Evolutionary conservation across 306 rosid species (phyloP).

Genomic region (Gleditsia sinensis): DNA sequence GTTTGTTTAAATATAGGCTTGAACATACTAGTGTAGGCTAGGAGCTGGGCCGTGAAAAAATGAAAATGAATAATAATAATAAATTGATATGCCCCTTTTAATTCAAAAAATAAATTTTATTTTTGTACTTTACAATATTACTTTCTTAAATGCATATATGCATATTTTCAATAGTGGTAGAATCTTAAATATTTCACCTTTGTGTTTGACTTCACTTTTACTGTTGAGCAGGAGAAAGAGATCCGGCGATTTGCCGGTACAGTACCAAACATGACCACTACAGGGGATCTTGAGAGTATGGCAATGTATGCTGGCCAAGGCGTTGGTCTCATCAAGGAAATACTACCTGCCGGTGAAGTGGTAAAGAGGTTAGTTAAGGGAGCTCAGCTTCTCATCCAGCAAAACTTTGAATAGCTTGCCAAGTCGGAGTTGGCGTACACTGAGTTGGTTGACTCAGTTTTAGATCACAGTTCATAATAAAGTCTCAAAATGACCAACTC

Average conservation of each 20-base stretch:
- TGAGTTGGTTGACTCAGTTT: not conserved
- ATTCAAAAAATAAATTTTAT: no score
- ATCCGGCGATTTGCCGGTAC: constrained; percentile 63
- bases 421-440: not conserved
- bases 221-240: constrained; percentile 55
- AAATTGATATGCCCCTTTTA: no score
- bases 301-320: constrained; percentile 82
- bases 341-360: constrained; percentile 71
- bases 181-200: no score
- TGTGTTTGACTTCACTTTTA: constrained; percentile 8
- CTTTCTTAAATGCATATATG: no score
- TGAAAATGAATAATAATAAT: no score
- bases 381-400: constrained; percentile 60
- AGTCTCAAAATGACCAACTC: not conserved
- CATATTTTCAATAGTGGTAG: no score
- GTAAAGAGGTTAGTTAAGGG: constrained; percentile 70
- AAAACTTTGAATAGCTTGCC: constrained; percentile 34
- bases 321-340: constrained; percentile 73
- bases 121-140: no score
- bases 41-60: no score
- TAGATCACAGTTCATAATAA: not conserved
- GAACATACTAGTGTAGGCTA: no score
- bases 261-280: constrained; percentile 64
- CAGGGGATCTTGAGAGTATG: constrained; percentile 86
- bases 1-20: no score